A percentile compares a stretch with the other conserved stretches of the same genome.
Evolutionary conservation across 2,329 filamentous ascomycete genomes (phyloP).

Genomic region (Hypoxylon sp.): DNA sequence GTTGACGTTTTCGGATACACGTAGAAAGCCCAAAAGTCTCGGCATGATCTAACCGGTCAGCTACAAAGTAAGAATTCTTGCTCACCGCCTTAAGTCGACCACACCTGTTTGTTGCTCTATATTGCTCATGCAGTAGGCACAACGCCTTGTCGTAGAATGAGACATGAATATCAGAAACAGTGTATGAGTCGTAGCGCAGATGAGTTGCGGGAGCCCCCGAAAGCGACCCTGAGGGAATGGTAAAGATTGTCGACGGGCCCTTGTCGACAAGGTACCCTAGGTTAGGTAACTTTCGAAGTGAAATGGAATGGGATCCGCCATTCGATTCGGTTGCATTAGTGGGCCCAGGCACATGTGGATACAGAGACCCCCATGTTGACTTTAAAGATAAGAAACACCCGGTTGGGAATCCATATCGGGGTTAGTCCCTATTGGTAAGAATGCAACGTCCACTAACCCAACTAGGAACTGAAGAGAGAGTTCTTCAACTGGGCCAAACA

Average conservation of each 20-base stretch:
- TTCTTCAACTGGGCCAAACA: background rate
- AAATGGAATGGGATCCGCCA: background rate
- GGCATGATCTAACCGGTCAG: slow-evolving; percentile 30
- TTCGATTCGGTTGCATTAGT: background rate
- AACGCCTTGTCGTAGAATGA: background rate
- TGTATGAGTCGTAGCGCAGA: slow-evolving; percentile 1
- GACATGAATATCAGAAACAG: background rate
- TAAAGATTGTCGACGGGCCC: background rate
- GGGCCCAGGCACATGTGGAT: background rate
- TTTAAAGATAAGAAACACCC: slow-evolving; percentile 1
- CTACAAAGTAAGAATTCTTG: slow-evolving; percentile 8
- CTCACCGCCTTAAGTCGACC: slow-evolving; percentile 21
- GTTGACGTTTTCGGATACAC: slow-evolving; percentile 6
- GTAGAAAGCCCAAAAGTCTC: background rate
- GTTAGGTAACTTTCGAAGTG: slow-evolving; percentile 1
- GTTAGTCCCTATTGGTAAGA: background rate
- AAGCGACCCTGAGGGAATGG: background rate
- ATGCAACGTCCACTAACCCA: background rate
- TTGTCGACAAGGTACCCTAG: slow-evolving; percentile 8
- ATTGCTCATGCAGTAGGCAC: slow-evolving; percentile 1
- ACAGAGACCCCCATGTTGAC: slow-evolving; percentile 2
- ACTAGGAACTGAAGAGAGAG: background rate
- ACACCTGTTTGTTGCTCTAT: slow-evolving; percentile 2
- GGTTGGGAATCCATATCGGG: slow-evolving; percentile 4
- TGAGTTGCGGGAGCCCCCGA: slow-evolving; percentile 2